Percentiles rank a stretch among this genome's conserved stretches.
These are phyloP conservation scores for Aspergillus bridgeri DNA, from an alignment of 495 filamentous ascomycete species.

Conservation along the genomic window DNA sequence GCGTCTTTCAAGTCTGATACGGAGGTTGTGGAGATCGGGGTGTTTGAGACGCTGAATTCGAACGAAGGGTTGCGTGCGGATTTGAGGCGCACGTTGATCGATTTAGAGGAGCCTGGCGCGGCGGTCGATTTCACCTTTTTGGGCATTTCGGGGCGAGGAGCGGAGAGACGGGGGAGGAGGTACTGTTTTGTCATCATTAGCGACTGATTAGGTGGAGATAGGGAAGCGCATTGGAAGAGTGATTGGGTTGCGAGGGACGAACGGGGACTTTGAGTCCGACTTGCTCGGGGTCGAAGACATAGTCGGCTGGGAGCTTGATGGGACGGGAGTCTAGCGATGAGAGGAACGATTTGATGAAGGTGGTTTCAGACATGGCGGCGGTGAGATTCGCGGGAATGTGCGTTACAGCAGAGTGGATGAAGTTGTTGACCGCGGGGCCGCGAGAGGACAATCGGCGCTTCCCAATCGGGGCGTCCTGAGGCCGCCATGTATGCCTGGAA, in stretches of 20 bases:
- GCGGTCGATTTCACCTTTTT: constrained; percentile 44
- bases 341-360: constrained; percentile 82
- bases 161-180: constrained; percentile 43
- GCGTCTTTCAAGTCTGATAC: constrained; percentile 69
- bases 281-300: constrained; percentile 77
- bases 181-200: constrained; percentile 30
- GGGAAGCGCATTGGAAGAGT: neutral
- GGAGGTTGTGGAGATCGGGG: constrained; percentile 59
- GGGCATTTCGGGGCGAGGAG: constrained; percentile 47
- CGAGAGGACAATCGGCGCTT: constrained; percentile 8
- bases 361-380: constrained; percentile 71
- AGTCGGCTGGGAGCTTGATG: constrained; percentile 72
- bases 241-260: constrained; percentile 27
- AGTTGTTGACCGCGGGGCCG: neutral
- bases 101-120: constrained; percentile 46
- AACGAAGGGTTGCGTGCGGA: constrained; percentile 71
- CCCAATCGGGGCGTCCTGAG: constrained; percentile 21
- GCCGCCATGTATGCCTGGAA: neutral
- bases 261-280: constrained; percentile 70
- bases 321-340: constrained; percentile 71
- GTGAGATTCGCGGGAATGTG: neutral
- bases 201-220: constrained; percentile 12
- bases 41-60: constrained; percentile 55
- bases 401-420: neutral
- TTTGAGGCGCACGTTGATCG: constrained; percentile 60